Percentiles rank a stretch among this genome's conserved stretches.
Evolutionary conservation across 192 early-diverging fungal genomes (phyloP).

Genomic region (Backusella psychrophila): DNA sequence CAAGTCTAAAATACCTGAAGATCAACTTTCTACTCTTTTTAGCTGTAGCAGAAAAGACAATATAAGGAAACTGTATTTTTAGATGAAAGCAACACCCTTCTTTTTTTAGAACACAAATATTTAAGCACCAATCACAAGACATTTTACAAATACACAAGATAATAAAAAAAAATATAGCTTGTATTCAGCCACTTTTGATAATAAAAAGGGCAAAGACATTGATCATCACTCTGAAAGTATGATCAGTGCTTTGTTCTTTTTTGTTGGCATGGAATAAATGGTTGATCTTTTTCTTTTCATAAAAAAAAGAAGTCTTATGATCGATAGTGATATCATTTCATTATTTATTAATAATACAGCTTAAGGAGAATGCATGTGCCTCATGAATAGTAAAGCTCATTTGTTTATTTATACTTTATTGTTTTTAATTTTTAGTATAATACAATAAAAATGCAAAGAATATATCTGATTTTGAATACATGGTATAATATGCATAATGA

Average conservation of each 20-base stretch:
- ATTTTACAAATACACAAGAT: not conserved
- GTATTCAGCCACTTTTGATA: not conserved
- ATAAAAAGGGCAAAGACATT: not conserved
- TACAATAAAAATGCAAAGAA: not conserved
- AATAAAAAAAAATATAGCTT: not conserved
- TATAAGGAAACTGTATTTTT: not conserved
- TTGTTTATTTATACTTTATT: not conserved
- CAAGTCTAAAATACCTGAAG: not conserved
- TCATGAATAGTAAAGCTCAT: not conserved
- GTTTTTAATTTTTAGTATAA: too few relatives aligned
- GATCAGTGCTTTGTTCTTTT: not conserved
- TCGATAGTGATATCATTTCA: not conserved
- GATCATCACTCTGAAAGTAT: not conserved
- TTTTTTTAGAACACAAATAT: constrained; percentile 3
- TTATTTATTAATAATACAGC: not conserved
- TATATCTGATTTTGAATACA: not conserved
- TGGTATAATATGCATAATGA: not conserved
- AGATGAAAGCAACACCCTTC: not conserved
- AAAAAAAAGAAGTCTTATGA: not conserved
- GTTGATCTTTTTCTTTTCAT: not conserved
- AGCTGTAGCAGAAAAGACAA: not conserved
- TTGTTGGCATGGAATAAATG: not conserved
- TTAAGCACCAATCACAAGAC: not conserved
- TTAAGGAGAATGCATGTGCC: too few relatives aligned
- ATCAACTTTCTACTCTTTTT: not conserved